Evolutionary conservation across 192 early-diverging fungal genomes (phyloP).

Genomic region (Gaertneriomyces sp.): DNA sequence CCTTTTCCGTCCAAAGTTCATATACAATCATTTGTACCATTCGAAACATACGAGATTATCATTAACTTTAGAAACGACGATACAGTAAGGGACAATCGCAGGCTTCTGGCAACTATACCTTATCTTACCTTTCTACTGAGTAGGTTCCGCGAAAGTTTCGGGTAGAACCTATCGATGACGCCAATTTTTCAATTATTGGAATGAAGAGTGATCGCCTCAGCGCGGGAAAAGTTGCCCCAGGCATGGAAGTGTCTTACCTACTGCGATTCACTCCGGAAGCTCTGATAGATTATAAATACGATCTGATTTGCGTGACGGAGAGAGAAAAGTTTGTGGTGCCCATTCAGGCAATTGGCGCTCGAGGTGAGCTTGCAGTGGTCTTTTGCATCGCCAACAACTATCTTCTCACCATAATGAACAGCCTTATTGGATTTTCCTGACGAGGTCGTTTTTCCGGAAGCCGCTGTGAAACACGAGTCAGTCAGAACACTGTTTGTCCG

Average conservation of each 20-base stretch:
- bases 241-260: conserved; percentile 55
- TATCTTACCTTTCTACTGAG: background rate
- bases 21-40: conserved; percentile 47
- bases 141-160: conserved; percentile 48
- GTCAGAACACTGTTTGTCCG: conserved; percentile 46
- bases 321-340: conserved; percentile 59
- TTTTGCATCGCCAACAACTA: background rate
- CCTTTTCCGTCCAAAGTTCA: conserved; percentile 46
- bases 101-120: background rate
- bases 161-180: conserved; percentile 50
- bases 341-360: conserved; percentile 46
- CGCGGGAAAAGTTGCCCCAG: conserved; percentile 57
- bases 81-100: conserved; percentile 37
- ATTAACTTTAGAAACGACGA: conserved; percentile 59
- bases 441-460: conserved; percentile 42
- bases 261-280: conserved; percentile 58
- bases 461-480: conserved; percentile 41
- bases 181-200: conserved; percentile 44
- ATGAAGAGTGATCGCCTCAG: conserved; percentile 39
- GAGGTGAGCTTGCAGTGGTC: conserved; percentile 37
- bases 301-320: conserved; percentile 58
- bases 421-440: conserved; percentile 58
- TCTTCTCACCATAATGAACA: conserved; percentile 26
- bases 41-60: conserved; percentile 52
- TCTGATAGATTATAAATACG: conserved; percentile 45